phyloP scores from a whole-genome alignment of 306 rosid species.

The Acmispon strigosus region DNA sequence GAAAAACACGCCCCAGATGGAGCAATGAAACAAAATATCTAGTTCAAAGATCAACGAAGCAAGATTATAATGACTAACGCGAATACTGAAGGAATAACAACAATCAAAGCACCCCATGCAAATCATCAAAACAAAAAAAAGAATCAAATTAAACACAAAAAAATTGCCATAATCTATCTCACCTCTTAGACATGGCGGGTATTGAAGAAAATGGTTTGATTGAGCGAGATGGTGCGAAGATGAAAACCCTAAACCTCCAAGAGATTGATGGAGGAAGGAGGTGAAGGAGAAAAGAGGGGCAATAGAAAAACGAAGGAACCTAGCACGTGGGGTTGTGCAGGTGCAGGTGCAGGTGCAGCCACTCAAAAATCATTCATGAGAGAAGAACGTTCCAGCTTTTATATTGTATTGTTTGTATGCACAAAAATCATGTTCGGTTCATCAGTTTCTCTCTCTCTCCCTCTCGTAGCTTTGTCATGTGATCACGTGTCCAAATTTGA shows the following conservation, averaged over 20 bases:
- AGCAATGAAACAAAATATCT: not conserved
- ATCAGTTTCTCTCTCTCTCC: too few relatives aligned
- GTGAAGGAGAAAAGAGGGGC: not conserved
- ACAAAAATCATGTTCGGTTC: too few relatives aligned
- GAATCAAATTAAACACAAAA: not conserved
- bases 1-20: not conserved
- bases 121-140: not conserved
- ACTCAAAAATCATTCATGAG: not conserved
- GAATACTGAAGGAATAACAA: not conserved
- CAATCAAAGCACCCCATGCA: not conserved
- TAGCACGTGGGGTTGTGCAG: constrained; percentile 21
- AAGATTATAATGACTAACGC: not conserved
- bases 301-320: constrained; percentile 10
- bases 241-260: constrained; percentile 47
- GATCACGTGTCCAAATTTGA: too few relatives aligned
- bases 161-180: not conserved
- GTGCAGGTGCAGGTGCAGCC: constrained; percentile 30
- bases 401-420: too few relatives aligned
- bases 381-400: too few relatives aligned
- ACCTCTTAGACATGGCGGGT: constrained; percentile 44
- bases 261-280: not conserved
- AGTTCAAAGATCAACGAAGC: not conserved
- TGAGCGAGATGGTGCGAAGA: constrained; percentile 5
- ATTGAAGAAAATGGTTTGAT: constrained; percentile 10
- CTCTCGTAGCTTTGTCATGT: too few relatives aligned